phyloP scores from a whole-genome alignment of 2,329 filamentous ascomycete genomes.

The Fusarium globosum region DNA sequence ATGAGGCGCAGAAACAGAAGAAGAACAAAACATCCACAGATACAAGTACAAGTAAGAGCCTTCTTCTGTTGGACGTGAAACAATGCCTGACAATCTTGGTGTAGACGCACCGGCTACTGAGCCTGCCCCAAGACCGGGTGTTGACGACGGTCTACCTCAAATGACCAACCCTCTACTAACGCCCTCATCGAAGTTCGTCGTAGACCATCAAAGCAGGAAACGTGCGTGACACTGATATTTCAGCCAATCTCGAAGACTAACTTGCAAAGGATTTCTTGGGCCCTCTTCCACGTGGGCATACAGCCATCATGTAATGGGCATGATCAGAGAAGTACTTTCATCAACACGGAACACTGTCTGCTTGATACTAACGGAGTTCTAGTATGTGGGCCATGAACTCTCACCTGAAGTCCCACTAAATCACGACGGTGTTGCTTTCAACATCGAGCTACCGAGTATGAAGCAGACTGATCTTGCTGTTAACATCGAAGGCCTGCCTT shows the following conservation, averaged over 20 bases:
- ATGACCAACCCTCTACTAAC: background rate
- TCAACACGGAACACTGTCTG: too few species aligned
- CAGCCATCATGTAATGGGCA: background rate
- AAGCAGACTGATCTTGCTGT: background rate
- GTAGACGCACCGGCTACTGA: too few species aligned
- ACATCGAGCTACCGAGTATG: background rate
- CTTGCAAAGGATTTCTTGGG: background rate
- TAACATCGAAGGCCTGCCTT: background rate
- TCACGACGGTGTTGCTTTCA: background rate
- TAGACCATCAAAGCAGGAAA: background rate
- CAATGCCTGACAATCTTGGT: too few species aligned
- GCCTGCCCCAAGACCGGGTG: too few species aligned
- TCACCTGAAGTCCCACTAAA: background rate
- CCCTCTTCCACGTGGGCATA: background rate
- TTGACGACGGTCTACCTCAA: background rate
- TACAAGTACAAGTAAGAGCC: rapidly evolving
- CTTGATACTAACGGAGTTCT: too few species aligned
- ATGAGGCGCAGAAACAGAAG: background rate
- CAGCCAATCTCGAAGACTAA: background rate
- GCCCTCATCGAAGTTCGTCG: background rate
- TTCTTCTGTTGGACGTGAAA: too few species aligned
- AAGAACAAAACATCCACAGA: background rate
- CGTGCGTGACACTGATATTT: rapidly evolving
- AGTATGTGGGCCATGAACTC: background rate
- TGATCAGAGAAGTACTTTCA: background rate